Evolutionary conservation across 2,329 filamentous ascomycete species (phyloP).

Genomic region (Cryphonectria carpinicola): DNA sequence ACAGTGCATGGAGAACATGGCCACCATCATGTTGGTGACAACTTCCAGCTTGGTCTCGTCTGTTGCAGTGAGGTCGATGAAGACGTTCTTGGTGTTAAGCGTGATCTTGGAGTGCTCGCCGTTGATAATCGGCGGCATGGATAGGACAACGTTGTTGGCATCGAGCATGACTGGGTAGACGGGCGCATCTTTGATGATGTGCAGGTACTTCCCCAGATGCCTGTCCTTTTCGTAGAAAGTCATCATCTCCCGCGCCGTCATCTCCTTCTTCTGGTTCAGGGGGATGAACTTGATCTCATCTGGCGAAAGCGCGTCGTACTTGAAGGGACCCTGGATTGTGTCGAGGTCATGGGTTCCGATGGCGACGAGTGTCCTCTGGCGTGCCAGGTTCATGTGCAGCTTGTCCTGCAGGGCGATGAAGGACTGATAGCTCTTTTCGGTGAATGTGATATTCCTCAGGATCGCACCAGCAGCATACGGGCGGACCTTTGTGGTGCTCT

Average conservation of each 20-base stretch:
- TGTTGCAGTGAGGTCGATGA: constrained; percentile 96
- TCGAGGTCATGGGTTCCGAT: constrained; percentile 98
- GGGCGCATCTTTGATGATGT: constrained; percentile 91
- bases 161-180: constrained; percentile 97
- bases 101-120: constrained; percentile 96
- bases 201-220: constrained; percentile 85
- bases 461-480: constrained; percentile 90
- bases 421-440: constrained; percentile 87
- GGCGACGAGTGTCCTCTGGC: constrained; percentile 90
- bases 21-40: constrained; percentile 91
- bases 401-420: constrained; percentile 99
- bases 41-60: constrained; percentile 97
- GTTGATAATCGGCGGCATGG: constrained; percentile 97
- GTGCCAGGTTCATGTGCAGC: constrained; percentile 92
- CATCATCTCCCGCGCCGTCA: constrained; percentile 91
- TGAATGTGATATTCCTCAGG: constrained; percentile 88
- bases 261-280: constrained; percentile 86
- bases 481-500: constrained; percentile 76
- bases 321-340: constrained; percentile 91
- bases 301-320: constrained; percentile 91
- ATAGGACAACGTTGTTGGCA: constrained; percentile 83
- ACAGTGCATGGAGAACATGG: constrained; percentile 96
- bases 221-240: constrained; percentile 93
- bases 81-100: constrained; percentile 86
- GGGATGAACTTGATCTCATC: constrained; percentile 89